Conservation (phyloP, 805 yeast genomes). For the Sporopachydermia quercuum region DNA sequence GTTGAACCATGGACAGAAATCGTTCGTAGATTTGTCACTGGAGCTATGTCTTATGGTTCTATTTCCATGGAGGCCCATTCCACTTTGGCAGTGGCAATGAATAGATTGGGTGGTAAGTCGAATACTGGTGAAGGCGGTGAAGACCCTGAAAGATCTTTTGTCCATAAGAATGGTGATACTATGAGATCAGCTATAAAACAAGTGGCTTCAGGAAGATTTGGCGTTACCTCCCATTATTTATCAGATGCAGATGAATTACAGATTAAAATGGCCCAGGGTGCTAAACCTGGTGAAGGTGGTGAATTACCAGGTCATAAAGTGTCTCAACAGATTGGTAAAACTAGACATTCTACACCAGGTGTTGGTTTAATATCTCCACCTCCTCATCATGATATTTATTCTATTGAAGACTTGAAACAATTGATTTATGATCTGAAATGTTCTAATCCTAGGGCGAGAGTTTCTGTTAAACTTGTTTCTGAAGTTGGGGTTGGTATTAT, state of each 20-base stretch:
- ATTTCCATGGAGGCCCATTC: constrained; percentile 98
- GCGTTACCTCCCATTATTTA: constrained; percentile 88
- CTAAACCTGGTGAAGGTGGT: constrained; percentile 99
- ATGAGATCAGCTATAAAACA: constrained; percentile 99
- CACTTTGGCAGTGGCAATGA: constrained; percentile 96
- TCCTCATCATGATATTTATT: constrained; percentile 96
- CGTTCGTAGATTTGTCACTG: constrained; percentile 94
- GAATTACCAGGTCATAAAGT: constrained; percentile 94
- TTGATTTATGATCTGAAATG: constrained; percentile 92
- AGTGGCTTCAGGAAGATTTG: constrained; percentile 95
- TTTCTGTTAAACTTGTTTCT: constrained; percentile 89
- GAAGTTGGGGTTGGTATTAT: constrained; percentile 99
- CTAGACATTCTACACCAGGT: constrained; percentile 93
- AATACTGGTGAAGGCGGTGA: constrained; percentile 99
- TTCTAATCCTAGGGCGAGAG: constrained; percentile 92
- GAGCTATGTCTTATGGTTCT: constrained; percentile 99
- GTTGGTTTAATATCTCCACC: constrained; percentile 97
- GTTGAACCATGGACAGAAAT: constrained; percentile 99
- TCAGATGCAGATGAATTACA: constrained; percentile 96
- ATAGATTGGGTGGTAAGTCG: constrained; percentile 92
- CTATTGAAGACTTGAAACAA: constrained; percentile 95
- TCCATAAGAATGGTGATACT: constrained; percentile 79
- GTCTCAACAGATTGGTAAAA: constrained; percentile 73
- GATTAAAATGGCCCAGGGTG: constrained; percentile 98
- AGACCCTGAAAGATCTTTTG: constrained; percentile 78